Evolutionary conservation across 371 early-diverging fungal genomes (phyloP).

Genomic region (Saksenaea oblongispora): DNA sequence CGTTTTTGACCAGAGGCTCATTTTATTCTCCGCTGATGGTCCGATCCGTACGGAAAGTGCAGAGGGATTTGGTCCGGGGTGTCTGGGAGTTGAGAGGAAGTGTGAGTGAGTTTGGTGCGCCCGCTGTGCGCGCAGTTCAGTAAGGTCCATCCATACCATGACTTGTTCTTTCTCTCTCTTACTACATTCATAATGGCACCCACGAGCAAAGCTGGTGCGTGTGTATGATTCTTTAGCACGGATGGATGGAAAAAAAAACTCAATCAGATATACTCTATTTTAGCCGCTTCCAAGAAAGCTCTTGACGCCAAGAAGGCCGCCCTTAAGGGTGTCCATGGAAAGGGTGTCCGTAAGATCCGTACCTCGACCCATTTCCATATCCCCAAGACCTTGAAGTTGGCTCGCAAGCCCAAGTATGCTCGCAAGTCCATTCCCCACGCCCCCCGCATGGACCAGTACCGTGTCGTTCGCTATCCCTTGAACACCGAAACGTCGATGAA

Average conservation of each 20-base stretch:
- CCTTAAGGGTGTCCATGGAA: constrained; percentile 82
- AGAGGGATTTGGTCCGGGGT: no score
- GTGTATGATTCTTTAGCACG: neutral
- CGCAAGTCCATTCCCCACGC: constrained; percentile 82
- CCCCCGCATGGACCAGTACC: constrained; percentile 80
- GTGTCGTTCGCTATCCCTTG: constrained; percentile 88
- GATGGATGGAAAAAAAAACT: neutral
- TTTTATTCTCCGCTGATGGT: no score
- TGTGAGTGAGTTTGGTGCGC: neutral
- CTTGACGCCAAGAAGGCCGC: constrained; percentile 81
- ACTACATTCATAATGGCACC: neutral
- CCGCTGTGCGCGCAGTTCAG: neutral
- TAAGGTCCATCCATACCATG: neutral
- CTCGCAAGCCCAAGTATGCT: constrained; percentile 86
- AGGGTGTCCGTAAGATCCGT: constrained; percentile 82
- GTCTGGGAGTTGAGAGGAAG: neutral
- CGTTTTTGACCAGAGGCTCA: no score
- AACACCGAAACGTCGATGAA: constrained; percentile 98
- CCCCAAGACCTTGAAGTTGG: constrained; percentile 90
- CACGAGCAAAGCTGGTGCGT: constrained; percentile 7
- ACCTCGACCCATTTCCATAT: constrained; percentile 87
- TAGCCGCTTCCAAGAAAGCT: constrained; percentile 69
- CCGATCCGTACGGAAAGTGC: no score
- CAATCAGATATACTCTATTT: constrained; percentile 5
- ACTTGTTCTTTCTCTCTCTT: neutral